Base-by-base conservation (phyloP, 352 stramenopile species). In the Phytopythium sindhum region DNA sequence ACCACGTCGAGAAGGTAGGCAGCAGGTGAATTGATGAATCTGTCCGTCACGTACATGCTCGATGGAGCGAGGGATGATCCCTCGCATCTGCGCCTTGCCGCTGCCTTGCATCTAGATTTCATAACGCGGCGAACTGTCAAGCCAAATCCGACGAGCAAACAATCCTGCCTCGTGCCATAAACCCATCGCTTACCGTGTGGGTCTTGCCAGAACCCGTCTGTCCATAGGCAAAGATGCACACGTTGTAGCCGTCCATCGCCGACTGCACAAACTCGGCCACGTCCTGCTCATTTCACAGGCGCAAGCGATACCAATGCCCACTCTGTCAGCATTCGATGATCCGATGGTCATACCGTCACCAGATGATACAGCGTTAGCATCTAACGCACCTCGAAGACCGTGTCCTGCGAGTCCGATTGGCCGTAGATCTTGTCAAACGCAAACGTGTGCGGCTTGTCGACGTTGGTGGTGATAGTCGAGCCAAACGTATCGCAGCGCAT, bases 141-240 rank as follows among this genome's bases (percentile, higher is more conserved):
- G 26, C 19, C 23, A 23, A 11, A 44, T 28, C n/a, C 41, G 31
- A 50, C 50, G 8, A 21, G 33, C 6, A 37, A 37, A 12, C 31
- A 28, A 3, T 1, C 11, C 26, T 26, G 10, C 1, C 19, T 15
- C 11, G 21, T 2, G 37, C 33, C 21, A 47, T n/a, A 28, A 29
- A 33, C 11, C 6, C 63, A 12, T 23, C 21, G 42, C 68, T 24
- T 65, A 81, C 74, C 45, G 97, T 99, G 73, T 97, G 96, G 6
- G 97, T 99, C 73, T 99, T 99, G 15, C 97, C 98, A 28, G 88
- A 97, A 2, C 96, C 93, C 6, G 94, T 98, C 77, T 99, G 97
- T 1, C 98, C 98, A 77, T 99, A 99, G 0, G 97, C 97, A 75
- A 99, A 98, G 37, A 99, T 93, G 75, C 97, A 99, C 24, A 99